These are phyloP conservation scores for Colletotrichum sp. DNA, from an alignment of 2,329 filamentous ascomycete species.

Conservation along the genomic window DNA sequence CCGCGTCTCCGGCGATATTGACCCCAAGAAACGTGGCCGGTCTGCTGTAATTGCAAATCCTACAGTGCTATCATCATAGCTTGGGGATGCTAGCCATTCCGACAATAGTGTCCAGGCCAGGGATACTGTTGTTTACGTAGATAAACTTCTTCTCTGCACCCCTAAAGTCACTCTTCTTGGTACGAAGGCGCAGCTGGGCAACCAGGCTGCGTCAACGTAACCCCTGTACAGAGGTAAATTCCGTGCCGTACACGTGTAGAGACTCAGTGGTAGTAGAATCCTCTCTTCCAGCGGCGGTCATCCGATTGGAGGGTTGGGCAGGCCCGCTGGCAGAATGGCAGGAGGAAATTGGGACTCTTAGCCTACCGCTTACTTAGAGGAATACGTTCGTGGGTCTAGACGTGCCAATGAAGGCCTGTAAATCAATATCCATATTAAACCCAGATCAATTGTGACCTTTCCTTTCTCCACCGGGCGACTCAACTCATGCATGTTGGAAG, in stretches of 20 bases:
- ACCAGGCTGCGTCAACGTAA: neutral
- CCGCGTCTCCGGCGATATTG: too few relatives aligned
- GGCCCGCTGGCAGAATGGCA: neutral
- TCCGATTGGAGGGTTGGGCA: neutral
- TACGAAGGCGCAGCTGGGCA: too few relatives aligned
- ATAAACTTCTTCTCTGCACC: too few relatives aligned
- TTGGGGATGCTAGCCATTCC: too few relatives aligned
- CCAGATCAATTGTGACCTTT: neutral
- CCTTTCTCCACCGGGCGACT: neutral
- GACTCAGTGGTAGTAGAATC: neutral
- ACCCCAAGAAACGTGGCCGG: too few relatives aligned
- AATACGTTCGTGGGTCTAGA: neutral
- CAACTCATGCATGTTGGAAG: neutral
- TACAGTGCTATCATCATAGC: too few relatives aligned
- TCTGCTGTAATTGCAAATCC: too few relatives aligned
- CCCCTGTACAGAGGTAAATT: neutral
- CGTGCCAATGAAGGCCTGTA: neutral
- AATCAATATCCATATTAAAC: neutral
- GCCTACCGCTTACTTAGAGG: neutral
- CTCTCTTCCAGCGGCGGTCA: neutral
- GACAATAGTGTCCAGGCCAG: too few relatives aligned
- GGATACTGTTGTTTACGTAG: too few relatives aligned
- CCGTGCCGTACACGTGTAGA: neutral
- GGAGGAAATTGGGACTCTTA: neutral
- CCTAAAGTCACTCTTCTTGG: too few relatives aligned